These are phyloP conservation scores for Bryoglossum gracile DNA, from an alignment of 495 filamentous ascomycete genomes.

Conservation along the genomic window DNA sequence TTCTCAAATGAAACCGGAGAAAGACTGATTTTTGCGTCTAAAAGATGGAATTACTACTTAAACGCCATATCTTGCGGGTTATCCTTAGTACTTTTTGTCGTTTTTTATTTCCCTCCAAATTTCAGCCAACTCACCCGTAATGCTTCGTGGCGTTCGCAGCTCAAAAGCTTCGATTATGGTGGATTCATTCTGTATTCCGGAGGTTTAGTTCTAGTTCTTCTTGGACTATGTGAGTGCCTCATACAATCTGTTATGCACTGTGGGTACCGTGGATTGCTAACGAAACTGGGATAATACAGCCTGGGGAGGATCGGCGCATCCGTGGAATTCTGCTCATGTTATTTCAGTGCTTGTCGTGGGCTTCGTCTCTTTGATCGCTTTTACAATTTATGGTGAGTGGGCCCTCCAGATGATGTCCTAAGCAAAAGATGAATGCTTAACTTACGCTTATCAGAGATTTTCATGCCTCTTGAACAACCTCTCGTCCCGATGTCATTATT, in stretches of 20 bases:
- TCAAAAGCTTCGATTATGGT: slow-evolving; percentile 33
- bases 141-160: neutral
- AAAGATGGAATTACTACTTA: slow-evolving; percentile 32
- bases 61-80: slow-evolving; percentile 29
- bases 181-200: slow-evolving; percentile 30
- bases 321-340: slow-evolving; percentile 36
- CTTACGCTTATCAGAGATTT: slow-evolving; percentile 20
- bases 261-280: slow-evolving; percentile 10
- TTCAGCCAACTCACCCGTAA: slow-evolving; percentile 21
- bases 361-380: slow-evolving; percentile 31
- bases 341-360: slow-evolving; percentile 36
- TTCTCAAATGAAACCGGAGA: neutral
- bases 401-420: neutral
- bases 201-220: slow-evolving; percentile 30
- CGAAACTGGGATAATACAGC: slow-evolving; percentile 6
- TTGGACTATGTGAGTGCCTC: slow-evolving; percentile 22
- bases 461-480: slow-evolving; percentile 11
- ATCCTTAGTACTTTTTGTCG: slow-evolving; percentile 23
- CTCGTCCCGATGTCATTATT: slow-evolving; percentile 32
- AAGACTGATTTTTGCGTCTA: neutral
- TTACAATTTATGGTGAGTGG: slow-evolving; percentile 28
- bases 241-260: slow-evolving; percentile 19
- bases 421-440: slow-evolving; percentile 2
- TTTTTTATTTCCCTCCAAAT: slow-evolving; percentile 29
- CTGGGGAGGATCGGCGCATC: slow-evolving; percentile 38